Conservation (phyloP, 192 early-diverging fungal genomes). For the Gorgonomyces haynaldii region DNA sequence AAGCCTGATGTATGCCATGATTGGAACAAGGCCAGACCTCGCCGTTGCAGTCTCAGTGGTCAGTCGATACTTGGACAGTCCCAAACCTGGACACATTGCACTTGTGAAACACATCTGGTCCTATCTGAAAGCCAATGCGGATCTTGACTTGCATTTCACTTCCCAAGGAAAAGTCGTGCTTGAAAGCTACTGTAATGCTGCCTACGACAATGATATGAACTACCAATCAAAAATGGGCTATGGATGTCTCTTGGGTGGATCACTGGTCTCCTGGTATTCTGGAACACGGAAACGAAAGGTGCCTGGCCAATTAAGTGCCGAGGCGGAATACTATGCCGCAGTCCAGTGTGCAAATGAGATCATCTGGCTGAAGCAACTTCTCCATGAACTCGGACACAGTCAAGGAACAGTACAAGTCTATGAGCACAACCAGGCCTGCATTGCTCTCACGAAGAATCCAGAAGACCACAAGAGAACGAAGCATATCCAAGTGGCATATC, state of each 20-base stretch:
- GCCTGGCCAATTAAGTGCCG: neutral
- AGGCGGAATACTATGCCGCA: conserved; percentile 8
- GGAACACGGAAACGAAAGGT: neutral
- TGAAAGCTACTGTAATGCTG: too few species aligned
- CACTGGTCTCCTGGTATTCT: neutral
- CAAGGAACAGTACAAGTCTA: neutral
- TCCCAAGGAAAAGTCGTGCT: too few species aligned
- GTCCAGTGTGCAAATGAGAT: neutral
- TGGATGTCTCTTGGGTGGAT: neutral
- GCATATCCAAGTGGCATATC: conserved; percentile 17
- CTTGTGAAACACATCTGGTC: too few species aligned
- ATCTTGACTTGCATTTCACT: too few species aligned
- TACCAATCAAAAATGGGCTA: neutral
- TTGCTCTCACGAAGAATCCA: conserved; percentile 17
- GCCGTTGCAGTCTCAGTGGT: too few species aligned
- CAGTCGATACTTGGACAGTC: too few species aligned
- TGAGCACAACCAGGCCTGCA: conserved; percentile 1
- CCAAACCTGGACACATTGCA: too few species aligned
- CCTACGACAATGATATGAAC: neutral
- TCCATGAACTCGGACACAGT: neutral
- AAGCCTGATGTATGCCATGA: too few species aligned
- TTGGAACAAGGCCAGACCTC: too few species aligned
- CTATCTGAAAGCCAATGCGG: too few species aligned
- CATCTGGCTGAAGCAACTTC: neutral
- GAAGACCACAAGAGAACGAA: conserved; percentile 19